Evolutionary conservation across 371 early-diverging fungal genomes (phyloP).

Genomic region (Mortierella sp.): DNA sequence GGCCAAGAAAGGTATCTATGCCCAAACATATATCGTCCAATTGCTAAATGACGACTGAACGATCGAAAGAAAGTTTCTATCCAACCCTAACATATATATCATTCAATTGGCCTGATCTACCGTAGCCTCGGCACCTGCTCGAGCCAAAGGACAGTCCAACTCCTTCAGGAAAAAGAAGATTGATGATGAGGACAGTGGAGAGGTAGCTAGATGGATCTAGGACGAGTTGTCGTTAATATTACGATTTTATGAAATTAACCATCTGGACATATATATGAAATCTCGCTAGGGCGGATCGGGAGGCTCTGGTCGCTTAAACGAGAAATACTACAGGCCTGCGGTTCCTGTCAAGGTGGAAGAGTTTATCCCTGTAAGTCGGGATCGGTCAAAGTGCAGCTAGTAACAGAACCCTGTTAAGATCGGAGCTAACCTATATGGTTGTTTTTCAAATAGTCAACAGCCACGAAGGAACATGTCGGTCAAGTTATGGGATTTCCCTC

Average conservation of each 20-base stretch:
- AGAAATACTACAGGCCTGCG: conserved; percentile 56
- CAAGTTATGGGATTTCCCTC: conserved; percentile 46
- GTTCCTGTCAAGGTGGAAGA: conserved; percentile 56
- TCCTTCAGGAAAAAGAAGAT: conserved; percentile 48
- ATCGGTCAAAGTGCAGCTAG: not conserved
- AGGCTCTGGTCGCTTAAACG: conserved; percentile 56
- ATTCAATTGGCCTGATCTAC: conserved; percentile 4
- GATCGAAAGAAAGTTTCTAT: not conserved
- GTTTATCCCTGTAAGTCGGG: conserved; percentile 56
- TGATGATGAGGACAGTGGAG: conserved; percentile 29
- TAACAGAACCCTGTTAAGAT: not conserved
- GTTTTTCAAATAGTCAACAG: conserved; percentile 35
- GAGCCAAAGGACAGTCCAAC: conserved; percentile 52
- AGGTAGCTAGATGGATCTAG: conserved; percentile 22
- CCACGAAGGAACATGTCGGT: conserved; percentile 47
- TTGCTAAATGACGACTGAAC: not conserved
- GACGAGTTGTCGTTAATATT: not conserved
- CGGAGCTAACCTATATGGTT: not conserved
- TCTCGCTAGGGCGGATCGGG: conserved; percentile 34
- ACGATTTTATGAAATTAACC: not conserved
- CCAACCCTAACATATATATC: not conserved
- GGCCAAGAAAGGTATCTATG: conserved; percentile 39
- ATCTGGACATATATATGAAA: not conserved
- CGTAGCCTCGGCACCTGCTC: conserved; percentile 33
- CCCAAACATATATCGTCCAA: not conserved